Evolutionary conservation across 352 stramenopile species (phyloP), one percentile per base, ranked within the genome.

Genomic region (Phytophthora citricola): DNA sequence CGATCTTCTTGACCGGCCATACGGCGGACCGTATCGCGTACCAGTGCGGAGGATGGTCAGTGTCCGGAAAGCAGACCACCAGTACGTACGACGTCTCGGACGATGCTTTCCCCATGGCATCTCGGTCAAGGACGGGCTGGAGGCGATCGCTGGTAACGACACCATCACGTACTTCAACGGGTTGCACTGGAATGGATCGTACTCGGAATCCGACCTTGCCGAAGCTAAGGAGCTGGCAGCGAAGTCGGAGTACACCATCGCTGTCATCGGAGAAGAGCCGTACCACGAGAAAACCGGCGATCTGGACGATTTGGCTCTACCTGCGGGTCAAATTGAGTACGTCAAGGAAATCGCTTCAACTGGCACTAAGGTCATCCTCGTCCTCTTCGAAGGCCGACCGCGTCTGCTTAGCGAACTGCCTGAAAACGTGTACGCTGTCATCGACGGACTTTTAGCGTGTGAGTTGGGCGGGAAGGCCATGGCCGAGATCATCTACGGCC

Each of bases 401-500:
- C 82, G 89, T 24, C 52, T 96, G 17, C 73, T 97, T 15, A 64
- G 63, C 15, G 81, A 73, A 14, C 61, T 90, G 17, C 49, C 76
- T 2, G 71, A 71, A 6, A 62, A 63, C 26, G 87, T 87, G 11
- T 69, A 91, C 50, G 89, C 81, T 46, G 81, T 96, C 11, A 68
- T 97, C 17, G 63, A 93, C 40, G 87, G 71, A 3, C 83, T 91
- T 61, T 70, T 95, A 3, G 83, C 85, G 3, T 85, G 89, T 7
- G 82, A 91, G 29, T 57, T 80, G 4, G 88, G 89, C 27, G 89
- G 89, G 0, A 78, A 91, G 58, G 88, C 85, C 8, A 81, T 96
- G 20, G 83, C 88, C 6, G 84, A 96, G 60, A 85, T 96, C 51
- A 57, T 96, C 15, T 89, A 87, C 50, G 89, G 89, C n/a, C 55